Evolutionary conservation across 495 filamentous ascomycete genomes (phyloP).

Genomic region (Lophium mytilinum): DNA sequence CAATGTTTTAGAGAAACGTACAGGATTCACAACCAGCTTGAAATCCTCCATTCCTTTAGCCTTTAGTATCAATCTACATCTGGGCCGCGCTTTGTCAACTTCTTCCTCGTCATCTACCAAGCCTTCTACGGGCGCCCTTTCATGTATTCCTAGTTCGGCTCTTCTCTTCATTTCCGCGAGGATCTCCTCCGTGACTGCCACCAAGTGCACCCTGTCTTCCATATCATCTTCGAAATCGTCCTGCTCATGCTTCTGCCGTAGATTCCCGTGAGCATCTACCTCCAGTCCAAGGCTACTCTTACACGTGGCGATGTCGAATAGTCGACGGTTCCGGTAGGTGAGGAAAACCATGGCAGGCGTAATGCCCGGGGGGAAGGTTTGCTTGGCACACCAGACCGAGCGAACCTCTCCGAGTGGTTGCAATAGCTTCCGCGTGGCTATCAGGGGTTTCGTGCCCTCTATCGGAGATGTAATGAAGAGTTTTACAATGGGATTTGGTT

Average conservation of each 20-base stretch:
- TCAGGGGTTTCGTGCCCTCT: conserved; percentile 49
- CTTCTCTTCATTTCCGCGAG: conserved; percentile 24
- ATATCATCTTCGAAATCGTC: conserved; percentile 29
- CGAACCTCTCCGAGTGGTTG: conserved; percentile 59
- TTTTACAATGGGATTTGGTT: conserved; percentile 44
- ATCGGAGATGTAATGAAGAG: conserved; percentile 69
- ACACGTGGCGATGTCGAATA: conserved; percentile 68
- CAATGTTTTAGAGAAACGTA: background rate
- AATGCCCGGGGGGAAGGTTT: conserved; percentile 42
- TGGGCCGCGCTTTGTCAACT: conserved; percentile 22
- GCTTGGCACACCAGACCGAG: conserved; percentile 56
- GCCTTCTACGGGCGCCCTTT: conserved; percentile 32
- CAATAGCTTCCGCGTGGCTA: conserved; percentile 58
- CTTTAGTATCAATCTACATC: conserved; percentile 51
- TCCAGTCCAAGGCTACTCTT: conserved; percentile 50
- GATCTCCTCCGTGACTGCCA: conserved; percentile 56
- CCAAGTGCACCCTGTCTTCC: conserved; percentile 13
- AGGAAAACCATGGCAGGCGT: conserved; percentile 52
- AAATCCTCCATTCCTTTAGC: conserved; percentile 49
- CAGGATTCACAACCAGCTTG: conserved; percentile 47
- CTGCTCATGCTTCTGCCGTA: conserved; percentile 29
- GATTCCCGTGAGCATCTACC: conserved; percentile 35
- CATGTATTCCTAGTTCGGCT: background rate
- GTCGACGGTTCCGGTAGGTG: conserved; percentile 65
- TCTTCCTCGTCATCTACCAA: conserved; percentile 35